Evolutionary conservation across 352 stramenopile genomes (phyloP).

Genomic region (Pythium dissimile): DNA sequence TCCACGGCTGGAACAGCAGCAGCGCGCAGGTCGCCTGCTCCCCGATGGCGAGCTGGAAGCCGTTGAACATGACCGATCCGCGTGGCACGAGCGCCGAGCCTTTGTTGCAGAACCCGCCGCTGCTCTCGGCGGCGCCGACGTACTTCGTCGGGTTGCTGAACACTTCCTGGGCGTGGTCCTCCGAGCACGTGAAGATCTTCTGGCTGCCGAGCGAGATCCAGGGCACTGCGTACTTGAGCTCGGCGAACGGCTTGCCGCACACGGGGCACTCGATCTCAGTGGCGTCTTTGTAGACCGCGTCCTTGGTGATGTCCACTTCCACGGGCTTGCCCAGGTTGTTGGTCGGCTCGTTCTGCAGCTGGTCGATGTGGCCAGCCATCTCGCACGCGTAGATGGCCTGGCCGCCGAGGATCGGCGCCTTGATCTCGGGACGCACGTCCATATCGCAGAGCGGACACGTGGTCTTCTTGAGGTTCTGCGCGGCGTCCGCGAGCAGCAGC

Average conservation of each 20-base stretch:
- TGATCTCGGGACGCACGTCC: slow-evolving; percentile 53
- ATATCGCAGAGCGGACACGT: slow-evolving; percentile 71
- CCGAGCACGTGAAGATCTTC: slow-evolving; percentile 35
- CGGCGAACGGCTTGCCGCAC: slow-evolving; percentile 49
- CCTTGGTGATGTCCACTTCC: slow-evolving; percentile 49
- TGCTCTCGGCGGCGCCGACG: slow-evolving; percentile 3
- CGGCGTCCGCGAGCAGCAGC: slow-evolving; percentile 15
- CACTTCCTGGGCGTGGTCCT: slow-evolving; percentile 21
- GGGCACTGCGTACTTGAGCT: slow-evolving; percentile 73
- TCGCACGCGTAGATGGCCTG: slow-evolving; percentile 76
- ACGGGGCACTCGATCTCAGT: slow-evolving; percentile 71
- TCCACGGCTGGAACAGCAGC: slow-evolving; percentile 78
- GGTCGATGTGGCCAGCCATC: slow-evolving; percentile 68
- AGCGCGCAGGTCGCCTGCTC: slow-evolving; percentile 62
- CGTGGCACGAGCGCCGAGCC: slow-evolving; percentile 33
- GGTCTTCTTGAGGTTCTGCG: slow-evolving; percentile 40
- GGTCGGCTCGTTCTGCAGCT: slow-evolving; percentile 67
- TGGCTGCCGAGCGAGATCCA: slow-evolving; percentile 50
- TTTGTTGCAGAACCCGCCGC: slow-evolving; percentile 44
- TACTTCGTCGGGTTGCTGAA: slow-evolving; percentile 24
- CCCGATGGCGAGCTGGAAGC: slow-evolving; percentile 71
- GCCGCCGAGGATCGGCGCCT: slow-evolving; percentile 61
- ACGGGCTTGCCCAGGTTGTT: slow-evolving; percentile 42
- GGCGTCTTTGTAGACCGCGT: slow-evolving; percentile 55
- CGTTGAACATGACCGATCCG: slow-evolving; percentile 74